phyloP scores from a whole-genome alignment of 495 filamentous ascomycete genomes.

The Aspergillus cristatus region DNA sequence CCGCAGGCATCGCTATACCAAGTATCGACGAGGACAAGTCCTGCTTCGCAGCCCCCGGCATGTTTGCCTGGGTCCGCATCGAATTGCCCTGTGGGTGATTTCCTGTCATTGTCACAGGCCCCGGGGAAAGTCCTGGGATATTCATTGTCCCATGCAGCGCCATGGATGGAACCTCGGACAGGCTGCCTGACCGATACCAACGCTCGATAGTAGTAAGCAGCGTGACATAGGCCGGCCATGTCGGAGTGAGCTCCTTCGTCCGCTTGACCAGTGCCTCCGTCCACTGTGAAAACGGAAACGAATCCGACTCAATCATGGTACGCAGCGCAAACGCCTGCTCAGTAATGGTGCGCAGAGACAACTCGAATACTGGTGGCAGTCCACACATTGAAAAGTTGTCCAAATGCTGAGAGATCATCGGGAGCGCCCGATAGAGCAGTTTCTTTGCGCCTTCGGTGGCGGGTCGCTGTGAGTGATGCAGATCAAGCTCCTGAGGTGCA shows the following conservation, averaged over 20 bases:
- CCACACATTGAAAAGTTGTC: slow-evolving; percentile 39
- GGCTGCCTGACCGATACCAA: slow-evolving; percentile 20
- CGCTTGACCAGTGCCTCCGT: slow-evolving; percentile 29
- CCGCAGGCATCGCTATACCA: slow-evolving; percentile 29
- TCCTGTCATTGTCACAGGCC: slow-evolving; percentile 1
- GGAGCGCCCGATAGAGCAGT: slow-evolving; percentile 32
- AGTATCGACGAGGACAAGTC: slow-evolving; percentile 27
- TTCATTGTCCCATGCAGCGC: slow-evolving; percentile 4
- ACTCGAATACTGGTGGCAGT: slow-evolving; percentile 39
- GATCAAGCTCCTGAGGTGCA: slow-evolving; percentile 23
- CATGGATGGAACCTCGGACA: slow-evolving; percentile 4
- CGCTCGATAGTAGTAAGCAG: slow-evolving; percentile 24
- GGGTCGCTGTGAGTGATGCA: slow-evolving; percentile 28
- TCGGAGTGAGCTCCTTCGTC: slow-evolving; percentile 14
- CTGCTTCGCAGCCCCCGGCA: slow-evolving; percentile 3
- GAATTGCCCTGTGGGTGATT: slow-evolving; percentile 5
- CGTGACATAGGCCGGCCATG: slow-evolving; percentile 32
- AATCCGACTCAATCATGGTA: slow-evolving; percentile 23
- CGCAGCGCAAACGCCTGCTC: slow-evolving; percentile 29
- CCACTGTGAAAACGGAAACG: slow-evolving; percentile 33
- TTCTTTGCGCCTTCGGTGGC: slow-evolving; percentile 36
- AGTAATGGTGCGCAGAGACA: slow-evolving; percentile 29
- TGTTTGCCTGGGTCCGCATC: slow-evolving; percentile 2
- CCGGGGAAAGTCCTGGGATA: no score
- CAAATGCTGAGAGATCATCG: slow-evolving; percentile 37